Evolutionary conservation across 164 flowering plant species (phyloP).

Genomic region (Akebia trifoliata): DNA sequence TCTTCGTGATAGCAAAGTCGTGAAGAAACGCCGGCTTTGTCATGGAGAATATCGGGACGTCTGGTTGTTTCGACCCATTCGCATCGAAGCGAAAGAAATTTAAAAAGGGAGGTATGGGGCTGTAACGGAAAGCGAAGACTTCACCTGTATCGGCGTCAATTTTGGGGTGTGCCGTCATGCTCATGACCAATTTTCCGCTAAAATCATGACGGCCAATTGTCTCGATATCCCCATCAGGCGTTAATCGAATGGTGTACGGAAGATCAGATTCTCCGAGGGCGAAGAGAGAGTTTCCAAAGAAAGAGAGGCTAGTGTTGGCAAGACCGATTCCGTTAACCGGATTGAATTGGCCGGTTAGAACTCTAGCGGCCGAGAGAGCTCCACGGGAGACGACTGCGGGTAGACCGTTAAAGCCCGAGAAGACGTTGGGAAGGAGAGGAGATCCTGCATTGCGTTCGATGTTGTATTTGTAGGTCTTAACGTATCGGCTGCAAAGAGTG

Average conservation of each 20-base stretch:
- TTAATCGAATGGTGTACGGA: slow-evolving; percentile 47
- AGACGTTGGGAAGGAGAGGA: slow-evolving; percentile 49
- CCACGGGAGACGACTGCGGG: slow-evolving; percentile 51
- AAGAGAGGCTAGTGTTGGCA: slow-evolving; percentile 72
- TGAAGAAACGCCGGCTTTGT: slow-evolving; percentile 53
- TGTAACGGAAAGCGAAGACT: slow-evolving; percentile 60
- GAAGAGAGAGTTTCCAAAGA: slow-evolving; percentile 40
- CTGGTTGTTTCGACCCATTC: slow-evolving; percentile 42
- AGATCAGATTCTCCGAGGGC: slow-evolving; percentile 75
- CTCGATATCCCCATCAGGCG: slow-evolving; percentile 49
- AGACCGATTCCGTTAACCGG: slow-evolving; percentile 53
- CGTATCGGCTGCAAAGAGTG: slow-evolving; percentile 67
- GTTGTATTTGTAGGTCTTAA: slow-evolving; percentile 58
- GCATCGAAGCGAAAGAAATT: slow-evolving; percentile 46
- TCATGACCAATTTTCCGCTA: slow-evolving; percentile 39
- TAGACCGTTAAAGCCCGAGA: slow-evolving; percentile 55
- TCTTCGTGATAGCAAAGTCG: slow-evolving; percentile 72
- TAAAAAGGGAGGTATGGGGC: slow-evolving; percentile 60
- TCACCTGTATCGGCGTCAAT: slow-evolving; percentile 56
- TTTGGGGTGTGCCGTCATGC: slow-evolving; percentile 93
- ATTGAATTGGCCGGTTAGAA: slow-evolving; percentile 45
- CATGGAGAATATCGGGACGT: slow-evolving; percentile 62
- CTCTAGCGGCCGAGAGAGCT: slow-evolving; percentile 38
- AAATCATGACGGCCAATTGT: slow-evolving; percentile 64
- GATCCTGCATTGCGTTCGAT: slow-evolving; percentile 40